Evolutionary conservation across 1,139 yeast genomes (phyloP).

Genomic region (Yamadazyma triangularis): DNA sequence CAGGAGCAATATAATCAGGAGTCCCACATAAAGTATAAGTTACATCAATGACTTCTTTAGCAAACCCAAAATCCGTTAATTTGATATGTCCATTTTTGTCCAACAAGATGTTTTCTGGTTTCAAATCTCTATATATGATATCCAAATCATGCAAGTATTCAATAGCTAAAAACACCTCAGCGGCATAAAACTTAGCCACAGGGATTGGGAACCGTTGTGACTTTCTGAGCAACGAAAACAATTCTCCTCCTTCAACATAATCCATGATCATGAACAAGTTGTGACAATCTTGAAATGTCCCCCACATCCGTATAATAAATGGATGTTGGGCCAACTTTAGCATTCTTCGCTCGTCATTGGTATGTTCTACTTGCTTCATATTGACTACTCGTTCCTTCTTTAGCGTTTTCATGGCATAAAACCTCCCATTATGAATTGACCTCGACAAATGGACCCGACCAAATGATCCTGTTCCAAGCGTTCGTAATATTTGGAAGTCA

Average conservation of each 20-base stretch:
- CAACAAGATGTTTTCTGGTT: conserved; percentile 56
- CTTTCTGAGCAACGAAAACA: conserved; percentile 51
- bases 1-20: conserved; percentile 63
- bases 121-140: conserved; percentile 56
- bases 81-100: conserved; percentile 59
- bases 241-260: conserved; percentile 60
- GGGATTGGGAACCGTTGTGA: conserved; percentile 61
- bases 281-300: conserved; percentile 55
- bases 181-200: conserved; percentile 61
- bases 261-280: conserved; percentile 61
- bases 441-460: conserved; percentile 60
- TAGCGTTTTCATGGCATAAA: conserved; percentile 56
- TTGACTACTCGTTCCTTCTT: conserved; percentile 55
- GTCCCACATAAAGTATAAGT: conserved; percentile 64
- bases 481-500: conserved; percentile 51
- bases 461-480: conserved; percentile 59
- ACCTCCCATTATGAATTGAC: conserved; percentile 56
- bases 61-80: conserved; percentile 59
- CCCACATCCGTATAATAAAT: conserved; percentile 61
- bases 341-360: conserved; percentile 58
- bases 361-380: conserved; percentile 62
- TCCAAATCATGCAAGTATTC: conserved; percentile 56
- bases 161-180: conserved; percentile 54
- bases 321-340: conserved; percentile 55
- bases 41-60: conserved; percentile 55